These are phyloP conservation scores for Pythium volutum DNA, from an alignment of 352 stramenopile species.

Conservation along the genomic window DNA sequence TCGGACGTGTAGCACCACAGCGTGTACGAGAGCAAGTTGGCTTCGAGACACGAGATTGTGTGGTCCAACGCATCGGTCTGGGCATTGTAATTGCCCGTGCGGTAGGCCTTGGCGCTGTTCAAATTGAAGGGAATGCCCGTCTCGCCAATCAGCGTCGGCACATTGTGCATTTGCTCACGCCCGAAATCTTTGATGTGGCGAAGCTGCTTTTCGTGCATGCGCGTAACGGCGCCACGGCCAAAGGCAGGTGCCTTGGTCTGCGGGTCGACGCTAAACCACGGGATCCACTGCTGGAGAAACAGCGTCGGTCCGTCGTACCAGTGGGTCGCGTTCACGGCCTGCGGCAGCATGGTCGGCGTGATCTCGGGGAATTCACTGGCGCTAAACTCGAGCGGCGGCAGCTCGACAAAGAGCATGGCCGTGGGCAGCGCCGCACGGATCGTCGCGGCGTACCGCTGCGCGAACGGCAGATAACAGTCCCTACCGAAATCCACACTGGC, in stretches of 20 bases:
- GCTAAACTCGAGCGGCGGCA: conserved; percentile 76
- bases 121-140: conserved; percentile 74
- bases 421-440: conserved; percentile 62
- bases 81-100: conserved; percentile 43
- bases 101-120: conserved; percentile 44
- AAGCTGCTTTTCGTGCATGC: conserved; percentile 59
- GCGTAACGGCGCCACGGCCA: conserved; percentile 49
- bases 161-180: conserved; percentile 51
- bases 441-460: conserved; percentile 51
- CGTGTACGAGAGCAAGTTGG: conserved; percentile 79
- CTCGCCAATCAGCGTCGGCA: conserved; percentile 66
- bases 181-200: conserved; percentile 53
- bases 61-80: conserved; percentile 69
- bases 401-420: conserved; percentile 74
- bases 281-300: conserved; percentile 64
- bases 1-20: conserved; percentile 88
- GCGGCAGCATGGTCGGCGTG: conserved; percentile 43
- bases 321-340: conserved; percentile 84
- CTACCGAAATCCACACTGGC: conserved; percentile 59
- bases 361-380: conserved; percentile 68
- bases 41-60: conserved; percentile 70
- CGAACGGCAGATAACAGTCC: conserved; percentile 86
- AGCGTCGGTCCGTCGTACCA: conserved; percentile 91
- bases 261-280: conserved; percentile 77
- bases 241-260: conserved; percentile 63